Evolutionary conservation across 202 grass and related monocot species (phyloP).

Genomic region (Panicum hallii): DNA sequence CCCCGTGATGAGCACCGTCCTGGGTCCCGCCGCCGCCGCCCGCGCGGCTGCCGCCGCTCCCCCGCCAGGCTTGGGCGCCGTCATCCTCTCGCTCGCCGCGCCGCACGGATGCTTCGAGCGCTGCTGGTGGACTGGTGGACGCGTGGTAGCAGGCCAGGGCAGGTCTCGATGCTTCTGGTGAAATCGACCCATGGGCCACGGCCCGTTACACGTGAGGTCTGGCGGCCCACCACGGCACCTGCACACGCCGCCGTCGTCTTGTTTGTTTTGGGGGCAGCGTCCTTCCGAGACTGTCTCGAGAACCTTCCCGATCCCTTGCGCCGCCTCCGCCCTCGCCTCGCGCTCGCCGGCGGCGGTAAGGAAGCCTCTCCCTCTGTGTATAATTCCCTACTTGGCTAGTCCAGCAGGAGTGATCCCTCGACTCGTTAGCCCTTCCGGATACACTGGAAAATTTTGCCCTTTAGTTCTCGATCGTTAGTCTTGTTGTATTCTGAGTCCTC

Average conservation of each 20-base stretch:
- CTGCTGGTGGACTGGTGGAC: neutral
- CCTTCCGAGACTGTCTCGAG: constrained; percentile 15
- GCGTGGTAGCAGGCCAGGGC: too few species aligned
- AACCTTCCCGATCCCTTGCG: constrained; percentile 34
- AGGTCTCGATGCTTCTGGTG: neutral
- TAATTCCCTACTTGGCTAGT: neutral
- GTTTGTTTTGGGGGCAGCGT: constrained; percentile 1
- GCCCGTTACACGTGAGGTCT: neutral
- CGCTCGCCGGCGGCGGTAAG: constrained; percentile 37
- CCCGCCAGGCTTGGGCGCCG: constrained; percentile 53
- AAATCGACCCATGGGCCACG: neutral
- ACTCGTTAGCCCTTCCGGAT: constrained; percentile 17
- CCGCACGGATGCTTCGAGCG: neutral
- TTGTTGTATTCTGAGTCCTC: neutral
- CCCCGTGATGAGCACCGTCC: constrained; percentile 85
- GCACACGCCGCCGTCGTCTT: constrained; percentile 7
- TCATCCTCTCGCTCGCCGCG: constrained; percentile 25
- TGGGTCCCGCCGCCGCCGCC: constrained; percentile 48
- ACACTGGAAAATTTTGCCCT: neutral
- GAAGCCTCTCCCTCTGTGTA: neutral
- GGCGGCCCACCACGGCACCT: neutral
- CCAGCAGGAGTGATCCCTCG: neutral
- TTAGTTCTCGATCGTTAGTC: constrained; percentile 1
- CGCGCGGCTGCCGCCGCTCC: constrained; percentile 47
- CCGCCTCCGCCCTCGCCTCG: constrained; percentile 19